These are phyloP conservation scores for Populus nigra DNA, from an alignment of 345 rosid genomes.

Conservation along the genomic window DNA sequence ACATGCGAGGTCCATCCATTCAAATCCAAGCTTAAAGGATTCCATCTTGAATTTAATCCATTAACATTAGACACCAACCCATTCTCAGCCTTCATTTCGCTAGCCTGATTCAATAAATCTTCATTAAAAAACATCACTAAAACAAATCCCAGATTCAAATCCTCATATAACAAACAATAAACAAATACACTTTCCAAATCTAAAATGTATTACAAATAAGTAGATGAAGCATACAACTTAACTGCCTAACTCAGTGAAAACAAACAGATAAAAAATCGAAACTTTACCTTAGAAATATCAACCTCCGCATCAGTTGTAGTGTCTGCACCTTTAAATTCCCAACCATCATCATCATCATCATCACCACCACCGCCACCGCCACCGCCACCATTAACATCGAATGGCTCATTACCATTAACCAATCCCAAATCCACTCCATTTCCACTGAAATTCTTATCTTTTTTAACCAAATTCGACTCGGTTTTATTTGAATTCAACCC, in stretches of 20 bases:
- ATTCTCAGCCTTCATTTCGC: constrained; percentile 26
- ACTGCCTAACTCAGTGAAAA: background rate
- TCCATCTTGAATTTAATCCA: constrained; percentile 36
- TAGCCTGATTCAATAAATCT: constrained; percentile 21
- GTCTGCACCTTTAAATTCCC: constrained; percentile 43
- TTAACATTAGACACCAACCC: constrained; percentile 6
- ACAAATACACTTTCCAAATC: background rate
- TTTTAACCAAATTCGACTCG: constrained; percentile 3
- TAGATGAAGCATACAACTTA: background rate
- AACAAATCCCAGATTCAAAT: background rate
- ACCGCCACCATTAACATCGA: background rate
- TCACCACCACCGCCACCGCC: background rate
- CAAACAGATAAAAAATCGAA: background rate
- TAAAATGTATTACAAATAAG: background rate
- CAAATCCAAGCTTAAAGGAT: constrained; percentile 28
- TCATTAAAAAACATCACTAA: constrained; percentile 9
- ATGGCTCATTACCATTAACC: background rate
- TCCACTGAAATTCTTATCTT: background rate
- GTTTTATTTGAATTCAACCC: constrained; percentile 20
- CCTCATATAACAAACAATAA: background rate
- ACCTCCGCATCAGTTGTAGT: background rate
- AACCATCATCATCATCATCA: constrained; percentile 26
- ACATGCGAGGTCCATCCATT: constrained; percentile 21
- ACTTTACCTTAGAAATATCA: constrained; percentile 31
- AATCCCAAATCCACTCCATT: constrained; percentile 4